Evolutionary conservation across 2,329 filamentous ascomycete species (phyloP).

Genomic region (Neoscytalidium dimidiatum): DNA sequence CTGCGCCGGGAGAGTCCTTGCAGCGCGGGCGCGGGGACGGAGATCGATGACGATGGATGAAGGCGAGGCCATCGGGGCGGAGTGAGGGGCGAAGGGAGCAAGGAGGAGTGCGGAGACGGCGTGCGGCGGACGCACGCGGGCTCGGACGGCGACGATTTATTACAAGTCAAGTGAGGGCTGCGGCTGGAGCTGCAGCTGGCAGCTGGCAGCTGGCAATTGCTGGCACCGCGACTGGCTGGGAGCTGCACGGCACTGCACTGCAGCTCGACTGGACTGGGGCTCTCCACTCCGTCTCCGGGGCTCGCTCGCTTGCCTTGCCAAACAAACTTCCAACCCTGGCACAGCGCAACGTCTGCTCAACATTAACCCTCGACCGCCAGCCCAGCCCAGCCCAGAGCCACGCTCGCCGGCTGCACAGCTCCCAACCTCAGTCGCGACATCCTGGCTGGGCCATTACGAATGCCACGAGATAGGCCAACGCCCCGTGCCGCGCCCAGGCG

Average conservation of each 20-base stretch:
- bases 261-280: too few relatives aligned
- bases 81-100: not conserved
- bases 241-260: not conserved
- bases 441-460: not conserved
- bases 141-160: not conserved
- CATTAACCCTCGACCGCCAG: not conserved
- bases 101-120: not conserved
- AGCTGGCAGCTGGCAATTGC: too few relatives aligned
- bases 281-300: too few relatives aligned
- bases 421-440: not conserved
- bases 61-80: not conserved
- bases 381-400: not conserved
- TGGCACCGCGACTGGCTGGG: not conserved
- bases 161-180: too few relatives aligned
- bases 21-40: not conserved
- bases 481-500: slow-evolving; percentile 1
- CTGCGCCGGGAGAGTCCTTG: not conserved
- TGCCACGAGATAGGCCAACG: slow-evolving; percentile 1
- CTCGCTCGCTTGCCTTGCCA: not conserved
- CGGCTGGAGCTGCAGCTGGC: too few relatives aligned
- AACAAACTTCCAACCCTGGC: too few relatives aligned
- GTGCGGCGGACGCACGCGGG: too few relatives aligned
- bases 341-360: not conserved
- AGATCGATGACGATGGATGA: not conserved
- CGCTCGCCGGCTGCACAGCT: not conserved